Base-by-base conservation (phyloP, 2,329 filamentous ascomycete species). In the Aspergillus thermomutatus region DNA sequence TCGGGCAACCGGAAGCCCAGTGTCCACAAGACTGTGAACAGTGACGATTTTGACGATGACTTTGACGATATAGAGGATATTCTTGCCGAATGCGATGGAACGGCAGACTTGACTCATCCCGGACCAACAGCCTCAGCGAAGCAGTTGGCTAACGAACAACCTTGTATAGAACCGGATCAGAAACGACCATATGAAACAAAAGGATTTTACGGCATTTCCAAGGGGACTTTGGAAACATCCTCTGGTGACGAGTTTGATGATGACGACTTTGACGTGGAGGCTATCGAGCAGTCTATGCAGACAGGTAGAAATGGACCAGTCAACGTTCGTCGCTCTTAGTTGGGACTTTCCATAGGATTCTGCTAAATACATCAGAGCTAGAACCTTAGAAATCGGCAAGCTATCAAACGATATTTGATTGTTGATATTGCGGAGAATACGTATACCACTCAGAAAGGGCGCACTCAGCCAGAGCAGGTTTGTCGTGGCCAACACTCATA, bases 321-420 rank as follows among this genome's bases (percentile, higher is more conserved):
- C 50, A 87, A 94, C 76, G 85, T 87, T 67, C 69, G 77, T 70
- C 72, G 68, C 69, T 75, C 77, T 71, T 71, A 72, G 66, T 69
- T 57, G 55, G 56, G 61, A 68, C 58, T 60, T 59, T 53, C 56
- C 55, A 57, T 67, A 70, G 64, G 64, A 67, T 67, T 67, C 77
- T 81, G 78, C 89, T 92, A 87, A 92, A 80, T 77, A 69, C 71
- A 76, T 76, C 73, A 79, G 80, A 83, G 89, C 88, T 85, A 82
- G 76, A 83, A 79, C 71, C 78, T 82, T 71, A 89, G 87, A 72
- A 78, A 82, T 65, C 87, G 73, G 56, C 72, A 86, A 77, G 85
- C 87, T 49, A 95, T 96, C 68, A 91, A 96, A 75, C 88, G 93
- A 64, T 96, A 96, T 76, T 80, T 92, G 61, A 83, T 97, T 66